Percentiles rank a stretch among this genome's conserved stretches.
phyloP scores from a whole-genome alignment of 495 filamentous ascomycete genomes.

The Penicillium pancosmium region DNA sequence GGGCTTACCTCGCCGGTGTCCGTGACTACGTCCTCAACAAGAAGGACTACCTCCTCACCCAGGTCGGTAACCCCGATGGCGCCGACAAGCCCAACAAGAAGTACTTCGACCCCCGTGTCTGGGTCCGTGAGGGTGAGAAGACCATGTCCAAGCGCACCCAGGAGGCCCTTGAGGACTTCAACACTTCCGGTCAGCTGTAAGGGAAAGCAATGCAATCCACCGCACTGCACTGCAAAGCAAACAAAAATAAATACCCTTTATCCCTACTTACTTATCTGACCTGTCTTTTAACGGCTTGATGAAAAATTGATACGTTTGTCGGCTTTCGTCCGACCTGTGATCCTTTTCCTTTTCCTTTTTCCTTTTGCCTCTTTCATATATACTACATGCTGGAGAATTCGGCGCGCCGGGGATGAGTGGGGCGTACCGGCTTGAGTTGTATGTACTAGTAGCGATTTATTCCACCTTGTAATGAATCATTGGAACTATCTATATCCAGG shows the following conservation, averaged over 20 bases:
- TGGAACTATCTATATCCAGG: conserved; percentile 23
- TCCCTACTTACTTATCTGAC: not conserved
- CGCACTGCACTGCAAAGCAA: no score
- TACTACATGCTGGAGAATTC: conserved; percentile 24
- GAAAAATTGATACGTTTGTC: conserved; percentile 6
- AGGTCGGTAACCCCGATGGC: conserved; percentile 95
- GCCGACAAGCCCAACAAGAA: conserved; percentile 99
- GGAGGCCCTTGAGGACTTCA: conserved; percentile 88
- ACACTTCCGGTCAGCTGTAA: conserved; percentile 85
- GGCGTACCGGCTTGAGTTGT: conserved; percentile 28
- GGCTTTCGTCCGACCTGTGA: conserved; percentile 4
- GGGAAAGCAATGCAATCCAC: conserved; percentile 1
- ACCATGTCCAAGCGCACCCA: conserved; percentile 84
- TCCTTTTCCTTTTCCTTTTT: conserved; percentile 11
- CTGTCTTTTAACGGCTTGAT: conserved; percentile 6
- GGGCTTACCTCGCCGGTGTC: conserved; percentile 84
- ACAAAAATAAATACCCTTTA: not conserved
- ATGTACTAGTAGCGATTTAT: conserved; percentile 31
- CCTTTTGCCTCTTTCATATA: conserved; percentile 2
- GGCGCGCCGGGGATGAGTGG: conserved; percentile 24
- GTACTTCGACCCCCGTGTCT: conserved; percentile 80
- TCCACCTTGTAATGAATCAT: conserved; percentile 31
- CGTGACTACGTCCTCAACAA: conserved; percentile 92
- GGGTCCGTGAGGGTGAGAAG: conserved; percentile 94
- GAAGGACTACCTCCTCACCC: conserved; percentile 86